Evolutionary conservation across 257 asterid genomes (phyloP).

Genomic region (Misopates orontium): DNA sequence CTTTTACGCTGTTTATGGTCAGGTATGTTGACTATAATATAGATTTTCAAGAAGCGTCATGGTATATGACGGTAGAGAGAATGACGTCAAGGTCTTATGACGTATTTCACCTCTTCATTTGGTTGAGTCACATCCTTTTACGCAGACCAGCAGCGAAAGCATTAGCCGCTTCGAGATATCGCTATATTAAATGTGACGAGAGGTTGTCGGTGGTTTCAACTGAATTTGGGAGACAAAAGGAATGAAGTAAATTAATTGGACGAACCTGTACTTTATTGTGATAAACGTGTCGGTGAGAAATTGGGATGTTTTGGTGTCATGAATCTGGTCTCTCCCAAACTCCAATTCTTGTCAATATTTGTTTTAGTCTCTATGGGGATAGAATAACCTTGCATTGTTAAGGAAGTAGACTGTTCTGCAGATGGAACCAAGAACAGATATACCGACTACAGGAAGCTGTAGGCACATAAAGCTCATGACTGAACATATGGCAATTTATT

Average conservation of each 20-base stretch:
- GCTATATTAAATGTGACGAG: slow-evolving; percentile 7
- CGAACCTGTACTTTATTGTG: neutral
- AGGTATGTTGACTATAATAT: neutral
- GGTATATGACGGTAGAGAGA: slow-evolving; percentile 1
- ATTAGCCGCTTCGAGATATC: neutral
- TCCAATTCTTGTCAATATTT: neutral
- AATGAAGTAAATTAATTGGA: too few relatives aligned
- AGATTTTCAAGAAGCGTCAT: slow-evolving; percentile 6
- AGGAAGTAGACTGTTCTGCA: neutral
- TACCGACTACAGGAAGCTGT: neutral
- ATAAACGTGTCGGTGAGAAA: neutral
- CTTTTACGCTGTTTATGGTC: slow-evolving; percentile 13
- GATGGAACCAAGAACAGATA: neutral
- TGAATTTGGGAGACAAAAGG: neutral
- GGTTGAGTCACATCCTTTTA: neutral
- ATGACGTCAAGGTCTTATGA: neutral
- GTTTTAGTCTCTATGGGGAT: neutral
- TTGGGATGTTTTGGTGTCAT: neutral
- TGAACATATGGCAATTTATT: neutral
- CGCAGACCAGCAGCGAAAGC: neutral
- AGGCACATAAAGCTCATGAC: neutral
- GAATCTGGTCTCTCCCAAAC: neutral
- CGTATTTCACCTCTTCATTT: neutral
- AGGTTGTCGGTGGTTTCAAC: neutral
- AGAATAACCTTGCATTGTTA: neutral